A percentile compares a stretch with the other conserved stretches of the same genome.
Evolutionary conservation across 1,284 basidiomycete genomes (phyloP).

Genomic region (Fomitopsis betulina): DNA sequence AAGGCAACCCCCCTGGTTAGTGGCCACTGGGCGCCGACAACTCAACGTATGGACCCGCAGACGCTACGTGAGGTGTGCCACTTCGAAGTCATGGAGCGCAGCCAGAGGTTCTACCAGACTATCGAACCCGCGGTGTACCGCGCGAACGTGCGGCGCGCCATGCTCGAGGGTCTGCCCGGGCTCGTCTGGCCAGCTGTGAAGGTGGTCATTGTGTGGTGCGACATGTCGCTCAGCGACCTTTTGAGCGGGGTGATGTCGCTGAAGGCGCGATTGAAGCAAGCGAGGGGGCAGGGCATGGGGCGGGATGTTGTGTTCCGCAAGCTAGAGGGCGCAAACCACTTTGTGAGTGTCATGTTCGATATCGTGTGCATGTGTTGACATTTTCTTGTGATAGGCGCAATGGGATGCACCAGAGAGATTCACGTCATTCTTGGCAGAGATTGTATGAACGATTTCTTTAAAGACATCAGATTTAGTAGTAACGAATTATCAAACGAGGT

Average conservation of each 20-base stretch:
- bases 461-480: too few relatives aligned
- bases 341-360: slow-evolving; percentile 13
- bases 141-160: slow-evolving; percentile 11
- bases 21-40: slow-evolving; percentile 11
- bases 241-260: slow-evolving; percentile 10
- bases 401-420: slow-evolving; percentile 22
- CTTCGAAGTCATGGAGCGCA: slow-evolving; percentile 8
- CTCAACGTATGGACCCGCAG: slow-evolving; percentile 10
- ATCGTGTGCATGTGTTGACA: not conserved
- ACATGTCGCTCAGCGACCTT: slow-evolving; percentile 12
- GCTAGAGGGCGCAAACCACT: slow-evolving; percentile 20
- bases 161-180: slow-evolving; percentile 11
- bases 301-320: slow-evolving; percentile 10
- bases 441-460: too few relatives aligned
- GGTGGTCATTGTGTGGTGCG: slow-evolving; percentile 15
- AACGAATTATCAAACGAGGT: too few relatives aligned
- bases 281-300: slow-evolving; percentile 3
- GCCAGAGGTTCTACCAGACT: slow-evolving; percentile 10
- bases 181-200: slow-evolving; percentile 12
- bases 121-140: slow-evolving; percentile 8
- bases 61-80: slow-evolving; percentile 10
- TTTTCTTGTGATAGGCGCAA: slow-evolving; percentile 10
- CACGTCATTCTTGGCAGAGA: slow-evolving; percentile 8
- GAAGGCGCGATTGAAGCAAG: slow-evolving; percentile 2
- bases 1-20: not conserved